phyloP scores from a whole-genome alignment of 2,329 filamentous ascomycete species.

The Venturia pyrina region DNA sequence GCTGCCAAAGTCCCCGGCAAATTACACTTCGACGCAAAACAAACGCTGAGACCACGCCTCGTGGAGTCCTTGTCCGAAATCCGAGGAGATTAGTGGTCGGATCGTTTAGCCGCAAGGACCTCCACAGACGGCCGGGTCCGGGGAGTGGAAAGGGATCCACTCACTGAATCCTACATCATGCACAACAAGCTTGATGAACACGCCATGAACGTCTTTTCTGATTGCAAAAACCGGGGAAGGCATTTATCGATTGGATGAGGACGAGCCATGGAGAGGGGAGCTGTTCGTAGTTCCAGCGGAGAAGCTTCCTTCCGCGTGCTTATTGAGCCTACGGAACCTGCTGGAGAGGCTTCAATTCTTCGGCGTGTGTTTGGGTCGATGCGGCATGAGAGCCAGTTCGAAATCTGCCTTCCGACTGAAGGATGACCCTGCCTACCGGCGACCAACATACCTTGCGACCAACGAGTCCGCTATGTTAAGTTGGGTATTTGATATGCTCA shows the following conservation, averaged over 20 bases:
- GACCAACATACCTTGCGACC: not conserved
- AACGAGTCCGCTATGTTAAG: not conserved
- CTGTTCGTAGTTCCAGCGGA: not conserved
- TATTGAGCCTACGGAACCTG: not conserved
- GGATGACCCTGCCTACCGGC: not conserved
- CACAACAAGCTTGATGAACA: slow-evolving; percentile 1
- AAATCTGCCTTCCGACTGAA: not conserved
- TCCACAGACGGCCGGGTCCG: not conserved
- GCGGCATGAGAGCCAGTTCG: not conserved
- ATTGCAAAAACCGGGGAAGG: slow-evolving; percentile 20
- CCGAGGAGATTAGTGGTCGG: not conserved
- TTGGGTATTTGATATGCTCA: not conserved
- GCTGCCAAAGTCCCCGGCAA: not conserved
- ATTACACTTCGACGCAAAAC: not conserved
- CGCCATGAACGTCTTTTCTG: not conserved
- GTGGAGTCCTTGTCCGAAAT: not conserved
- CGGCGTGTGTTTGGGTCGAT: not conserved
- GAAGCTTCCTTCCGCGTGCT: not conserved
- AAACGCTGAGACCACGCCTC: not conserved
- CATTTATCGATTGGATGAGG: not conserved
- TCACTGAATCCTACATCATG: not conserved
- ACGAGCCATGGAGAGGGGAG: not conserved
- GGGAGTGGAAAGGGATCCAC: not conserved
- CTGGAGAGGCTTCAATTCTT: not conserved
- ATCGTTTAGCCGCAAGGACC: slow-evolving; percentile 1